Percentiles rank a stretch among this genome's conserved stretches.
Evolutionary conservation across 176 grass and related monocot species (phyloP).

Genomic region (Triticum aestivum): IWGSC_CS_RefSeq_v2.1 NC_057805.1:370505501-370506000

Average conservation of each 20-base stretch:
- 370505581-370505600: no score
- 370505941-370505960: no score
- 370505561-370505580: no score
- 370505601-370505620: no score
- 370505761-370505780: constrained; percentile 42
- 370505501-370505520: not conserved
- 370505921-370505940: no score
- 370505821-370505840: not conserved
- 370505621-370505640: no score
- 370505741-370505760: constrained; percentile 17
- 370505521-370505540: not conserved
- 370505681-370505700: not conserved
- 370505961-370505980: no score
- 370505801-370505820: constrained; percentile 9
- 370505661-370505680: not conserved
- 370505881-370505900: not conserved
- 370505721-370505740: not conserved
- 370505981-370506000: no score
- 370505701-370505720: not conserved
- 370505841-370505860: constrained; percentile 3
- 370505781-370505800: constrained; percentile 39
- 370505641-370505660: no score
- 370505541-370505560: no score
- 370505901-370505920: no score
- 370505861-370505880: not conserved